A percentile compares a stretch with the other conserved stretches of the same genome.
Evolutionary conservation across 192 early-diverging fungal genomes (phyloP).

Genomic region (Mortierella alpina): DNA sequence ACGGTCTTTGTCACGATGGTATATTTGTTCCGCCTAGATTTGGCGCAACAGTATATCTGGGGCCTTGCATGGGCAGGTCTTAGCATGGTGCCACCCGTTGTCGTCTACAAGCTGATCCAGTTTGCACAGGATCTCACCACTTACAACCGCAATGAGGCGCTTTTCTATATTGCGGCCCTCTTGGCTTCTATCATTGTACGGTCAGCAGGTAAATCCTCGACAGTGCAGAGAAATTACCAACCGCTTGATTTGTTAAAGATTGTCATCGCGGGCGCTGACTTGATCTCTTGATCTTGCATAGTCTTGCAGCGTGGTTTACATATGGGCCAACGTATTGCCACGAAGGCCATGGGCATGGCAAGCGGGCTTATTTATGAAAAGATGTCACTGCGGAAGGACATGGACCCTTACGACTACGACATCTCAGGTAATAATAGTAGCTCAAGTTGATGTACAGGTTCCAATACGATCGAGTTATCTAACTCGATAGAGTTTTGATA

Average conservation of each 20-base stretch:
- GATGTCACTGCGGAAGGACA: conserved; percentile 46
- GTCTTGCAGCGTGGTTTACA: conserved; percentile 47
- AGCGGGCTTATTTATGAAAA: conserved; percentile 48
- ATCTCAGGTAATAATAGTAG: conserved; percentile 20
- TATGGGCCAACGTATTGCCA: conserved; percentile 36
- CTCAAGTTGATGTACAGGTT: not conserved
- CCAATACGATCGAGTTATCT: not conserved
- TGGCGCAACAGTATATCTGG: conserved; percentile 44
- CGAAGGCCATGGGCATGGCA: conserved; percentile 48
- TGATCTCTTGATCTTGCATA: not conserved
- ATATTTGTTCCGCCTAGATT: conserved; percentile 19
- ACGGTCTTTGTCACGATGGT: conserved; percentile 51
- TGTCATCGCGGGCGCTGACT: not conserved
- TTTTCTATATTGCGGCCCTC: conserved; percentile 37
- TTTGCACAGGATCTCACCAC: conserved; percentile 39
- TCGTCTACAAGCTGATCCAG: conserved; percentile 33
- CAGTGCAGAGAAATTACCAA: not conserved
- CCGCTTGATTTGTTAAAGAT: not conserved
- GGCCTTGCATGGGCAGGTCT: conserved; percentile 31
- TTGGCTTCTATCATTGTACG: conserved; percentile 29
- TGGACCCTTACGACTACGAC: conserved; percentile 48
- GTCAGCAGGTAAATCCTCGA: conserved; percentile 22
- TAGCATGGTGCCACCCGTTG: conserved; percentile 41
- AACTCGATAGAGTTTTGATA: too few relatives aligned
- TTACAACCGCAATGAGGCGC: conserved; percentile 50